A percentile compares a stretch with the other conserved stretches of the same genome.
These are phyloP conservation scores for Gracilaria gracilis DNA, from an alignment of 23 red algal genomes.

Conservation along the genomic window DNA sequence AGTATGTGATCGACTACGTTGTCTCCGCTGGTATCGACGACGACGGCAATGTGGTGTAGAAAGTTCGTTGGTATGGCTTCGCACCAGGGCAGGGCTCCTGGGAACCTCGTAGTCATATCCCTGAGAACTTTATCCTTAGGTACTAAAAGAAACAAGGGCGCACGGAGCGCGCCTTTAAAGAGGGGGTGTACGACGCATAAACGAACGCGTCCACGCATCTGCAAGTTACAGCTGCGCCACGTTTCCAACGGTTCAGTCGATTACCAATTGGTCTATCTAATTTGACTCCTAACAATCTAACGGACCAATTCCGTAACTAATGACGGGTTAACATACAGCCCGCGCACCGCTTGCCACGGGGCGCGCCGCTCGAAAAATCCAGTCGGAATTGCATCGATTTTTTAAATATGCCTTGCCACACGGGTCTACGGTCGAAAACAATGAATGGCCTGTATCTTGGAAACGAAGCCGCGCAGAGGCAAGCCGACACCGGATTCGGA, in stretches of 20 bases:
- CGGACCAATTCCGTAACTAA: too few species aligned
- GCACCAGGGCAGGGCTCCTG: not conserved
- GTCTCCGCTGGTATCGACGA: not conserved
- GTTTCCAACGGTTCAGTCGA: too few species aligned
- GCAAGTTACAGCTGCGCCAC: too few species aligned
- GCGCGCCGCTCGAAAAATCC: not conserved
- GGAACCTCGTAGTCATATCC: not conserved
- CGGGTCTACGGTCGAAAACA: not conserved
- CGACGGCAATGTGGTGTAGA: slow-evolving; percentile 1
- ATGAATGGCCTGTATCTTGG: not conserved
- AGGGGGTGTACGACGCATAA: not conserved
- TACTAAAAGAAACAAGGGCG: not conserved
- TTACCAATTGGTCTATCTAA: too few species aligned
- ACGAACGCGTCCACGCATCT: not conserved
- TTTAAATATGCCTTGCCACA: not conserved
- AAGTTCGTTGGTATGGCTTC: slow-evolving; percentile 21
- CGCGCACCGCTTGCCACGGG: too few species aligned
- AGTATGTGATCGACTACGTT: not conserved
- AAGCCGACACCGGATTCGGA: slow-evolving; percentile 2
- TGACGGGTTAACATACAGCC: too few species aligned
- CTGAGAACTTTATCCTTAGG: slow-evolving; percentile 4
- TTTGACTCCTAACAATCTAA: too few species aligned
- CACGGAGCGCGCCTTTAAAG: slow-evolving; percentile 23
- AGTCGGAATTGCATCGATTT: not conserved
- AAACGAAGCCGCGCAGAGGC: not conserved